These are phyloP conservation scores for Tilletiaria anomala DNA, from an alignment of 1,284 basidiomycete genomes.

Conservation along the genomic window DNA sequence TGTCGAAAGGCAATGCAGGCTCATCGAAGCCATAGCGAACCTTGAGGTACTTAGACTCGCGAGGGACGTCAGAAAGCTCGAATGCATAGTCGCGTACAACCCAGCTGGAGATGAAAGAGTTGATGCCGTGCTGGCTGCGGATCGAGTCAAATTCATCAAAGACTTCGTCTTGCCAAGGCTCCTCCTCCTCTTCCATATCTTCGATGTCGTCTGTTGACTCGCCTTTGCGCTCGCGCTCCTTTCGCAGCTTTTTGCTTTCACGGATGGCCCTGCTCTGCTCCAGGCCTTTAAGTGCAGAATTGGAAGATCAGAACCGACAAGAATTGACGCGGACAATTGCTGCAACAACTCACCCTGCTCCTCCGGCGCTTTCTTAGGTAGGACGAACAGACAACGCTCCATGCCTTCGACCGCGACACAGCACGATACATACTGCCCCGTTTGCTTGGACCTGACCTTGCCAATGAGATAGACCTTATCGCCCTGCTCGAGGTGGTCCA, in stretches of 20 bases:
- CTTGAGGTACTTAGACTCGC: conserved; percentile 77
- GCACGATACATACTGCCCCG: conserved; percentile 61
- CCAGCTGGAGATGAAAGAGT: conserved; percentile 52
- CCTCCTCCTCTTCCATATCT: background rate
- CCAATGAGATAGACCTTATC: conserved; percentile 36
- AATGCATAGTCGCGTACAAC: conserved; percentile 88
- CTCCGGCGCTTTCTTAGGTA: conserved; percentile 49
- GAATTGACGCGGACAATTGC: conserved; percentile 4
- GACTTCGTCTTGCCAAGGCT: conserved; percentile 48
- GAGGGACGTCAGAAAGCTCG: conserved; percentile 68
- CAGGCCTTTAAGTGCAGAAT: conserved; percentile 4
- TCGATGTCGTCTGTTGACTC: background rate
- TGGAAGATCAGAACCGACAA: background rate
- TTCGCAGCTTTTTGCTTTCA: background rate
- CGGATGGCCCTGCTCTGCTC: background rate
- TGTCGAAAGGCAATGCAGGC: conserved; percentile 47
- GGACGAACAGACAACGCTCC: conserved; percentile 82
- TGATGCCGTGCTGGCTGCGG: conserved; percentile 59
- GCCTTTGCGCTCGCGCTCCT: background rate
- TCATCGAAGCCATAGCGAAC: conserved; percentile 39
- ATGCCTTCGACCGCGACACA: conserved; percentile 74
- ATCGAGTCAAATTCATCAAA: conserved; percentile 72
- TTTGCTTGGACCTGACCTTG: conserved; percentile 33
- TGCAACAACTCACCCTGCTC: conserved; percentile 44
- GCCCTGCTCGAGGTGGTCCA: conserved; percentile 31